Base-by-base conservation (phyloP, 352 stramenopile genomes). In the Phytophthora sansomeana region DNA sequence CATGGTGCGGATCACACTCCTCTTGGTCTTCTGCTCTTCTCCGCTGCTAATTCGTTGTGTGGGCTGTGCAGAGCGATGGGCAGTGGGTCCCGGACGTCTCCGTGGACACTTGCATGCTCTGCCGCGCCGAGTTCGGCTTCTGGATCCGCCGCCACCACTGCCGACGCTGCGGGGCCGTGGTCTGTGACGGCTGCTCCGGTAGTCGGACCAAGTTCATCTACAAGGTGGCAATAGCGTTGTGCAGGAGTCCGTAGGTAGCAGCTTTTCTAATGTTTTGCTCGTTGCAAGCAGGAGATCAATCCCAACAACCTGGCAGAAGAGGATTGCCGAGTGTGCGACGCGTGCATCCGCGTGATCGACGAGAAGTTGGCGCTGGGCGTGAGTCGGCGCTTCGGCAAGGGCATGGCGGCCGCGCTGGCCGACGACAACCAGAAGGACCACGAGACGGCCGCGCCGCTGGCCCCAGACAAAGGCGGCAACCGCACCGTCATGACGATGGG, bases 81-180 rank as follows among this genome's bases (percentile, higher is more conserved):
- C 85, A 94, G 46, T 97, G 90, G 90, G 85, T 94, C 26, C 83
- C 82, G 8, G 90, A 97, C 57, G 77, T 95, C 26, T 90, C 83
- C 0, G 87, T 91, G 42, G 74, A 70, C 58, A 63, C 79, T 24
- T 97, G 90, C 77, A 95, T 96, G 85, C 69, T 92, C 29, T 97
- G 90, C 70, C 83, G 87, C 50, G 55, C 58, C 32, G 89, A 95
- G 59, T 97, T 97, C 57, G 80, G 78, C 32, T 95, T 93, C 57
- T 93, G 87, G 85, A 92, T 84, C 57, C 86, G 90, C 29, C 90
- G 91, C 63, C 90, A 97, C 73, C 90, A 97, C 67, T 97, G 90
- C 62, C 87, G 90, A 6, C 85, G 85, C n/a, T 97, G 90, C 35
- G 90, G 90, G 10, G 83, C 84, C 7, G 77, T 95, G 19, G 81